Evolutionary conservation across 345 rosid species (phyloP), one percentile per base, ranked within the genome.

Genomic region (Boechera stricta): DNA sequence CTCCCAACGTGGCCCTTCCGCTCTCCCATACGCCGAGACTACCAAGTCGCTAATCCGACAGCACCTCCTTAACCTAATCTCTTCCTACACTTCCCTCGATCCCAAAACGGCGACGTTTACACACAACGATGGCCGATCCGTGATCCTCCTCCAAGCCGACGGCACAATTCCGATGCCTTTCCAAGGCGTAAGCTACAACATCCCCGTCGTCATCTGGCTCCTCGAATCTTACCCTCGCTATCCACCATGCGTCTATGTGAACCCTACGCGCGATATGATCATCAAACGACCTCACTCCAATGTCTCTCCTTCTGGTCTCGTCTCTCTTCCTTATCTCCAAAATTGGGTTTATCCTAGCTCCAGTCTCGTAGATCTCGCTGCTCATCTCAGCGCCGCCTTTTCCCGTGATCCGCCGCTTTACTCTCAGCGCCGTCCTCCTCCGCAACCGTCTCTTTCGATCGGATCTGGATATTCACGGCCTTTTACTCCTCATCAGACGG

Each of bases 61-160:
- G 31, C 99, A 95, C 73, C 96, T 95, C 54, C 77, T 95, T 24
- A 55, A 88, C 74, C 83, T 95, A 36, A 62, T 65, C 82, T 68
- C 87, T 29, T 15, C 83, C 2, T 81, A 69, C 84, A 87, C 94
- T 31, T 92, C 98, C 10, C 89, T 95, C 28, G 86, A 87, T 5
- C 94, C 99, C 48, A 89, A 91, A 76, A 88, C 96, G 21, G 93
- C 99, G 47, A 82, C 89, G 39, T 95, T 89, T 79, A 92, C 96
- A 3, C 98, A 95, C 90, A 95, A 90, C 96, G 98, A 95, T 11
- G 99, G 98, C 51, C 90, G 97, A 36, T 81, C 98, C 69, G 92
- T 88, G 55, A 89, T 82, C 73, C 97, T 95, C 59, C 94, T 95
- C 74, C 96, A 95, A 66, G 93, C 96, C 10, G 97, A 95, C 15